These are phyloP conservation scores for Gossypium lobatum DNA, from an alignment of 441 rosid species.

Conservation along the genomic window DNA sequence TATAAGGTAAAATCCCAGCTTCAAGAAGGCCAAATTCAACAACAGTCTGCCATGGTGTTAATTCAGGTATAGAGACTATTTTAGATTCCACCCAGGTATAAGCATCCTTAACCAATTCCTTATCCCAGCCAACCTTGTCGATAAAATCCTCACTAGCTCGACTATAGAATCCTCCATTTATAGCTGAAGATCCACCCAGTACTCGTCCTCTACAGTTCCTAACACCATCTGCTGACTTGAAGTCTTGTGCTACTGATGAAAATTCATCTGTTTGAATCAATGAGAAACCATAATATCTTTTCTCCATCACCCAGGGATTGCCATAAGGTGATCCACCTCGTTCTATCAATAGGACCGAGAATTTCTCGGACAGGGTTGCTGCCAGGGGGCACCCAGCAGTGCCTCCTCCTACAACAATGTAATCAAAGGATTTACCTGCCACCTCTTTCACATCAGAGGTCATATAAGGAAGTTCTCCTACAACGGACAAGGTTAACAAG, in stretches of 20 bases:
- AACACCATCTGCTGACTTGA: conserved; percentile 49
- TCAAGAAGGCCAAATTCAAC: conserved; percentile 60
- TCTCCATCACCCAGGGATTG: conserved; percentile 30
- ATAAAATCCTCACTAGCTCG: conserved; percentile 57
- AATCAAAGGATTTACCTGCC: conserved; percentile 60
- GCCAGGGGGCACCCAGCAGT: conserved; percentile 68
- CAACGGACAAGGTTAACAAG: neutral
- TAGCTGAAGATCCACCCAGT: conserved; percentile 72
- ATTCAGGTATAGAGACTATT: conserved; percentile 46
- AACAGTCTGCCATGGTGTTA: conserved; percentile 64
- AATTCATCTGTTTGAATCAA: conserved; percentile 48
- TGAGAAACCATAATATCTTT: conserved; percentile 43
- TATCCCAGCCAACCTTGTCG: conserved; percentile 51
- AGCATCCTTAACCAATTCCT: conserved; percentile 47
- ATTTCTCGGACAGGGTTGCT: conserved; percentile 56
- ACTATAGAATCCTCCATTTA: conserved; percentile 61
- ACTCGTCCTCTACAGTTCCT: conserved; percentile 50
- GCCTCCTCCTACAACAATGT: conserved; percentile 67
- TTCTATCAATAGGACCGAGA: conserved; percentile 40
- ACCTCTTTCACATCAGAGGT: conserved; percentile 54
- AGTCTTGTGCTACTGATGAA: conserved; percentile 49
- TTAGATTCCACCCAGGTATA: conserved; percentile 72
- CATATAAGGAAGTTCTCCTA: conserved; percentile 47
- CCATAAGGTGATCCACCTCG: conserved; percentile 62
- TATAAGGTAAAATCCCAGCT: conserved; percentile 64